Evolutionary conservation across 495 filamentous ascomycete species (phyloP), one percentile per base, ranked within the genome.

Genomic region (Amniculicola lignicola): DNA sequence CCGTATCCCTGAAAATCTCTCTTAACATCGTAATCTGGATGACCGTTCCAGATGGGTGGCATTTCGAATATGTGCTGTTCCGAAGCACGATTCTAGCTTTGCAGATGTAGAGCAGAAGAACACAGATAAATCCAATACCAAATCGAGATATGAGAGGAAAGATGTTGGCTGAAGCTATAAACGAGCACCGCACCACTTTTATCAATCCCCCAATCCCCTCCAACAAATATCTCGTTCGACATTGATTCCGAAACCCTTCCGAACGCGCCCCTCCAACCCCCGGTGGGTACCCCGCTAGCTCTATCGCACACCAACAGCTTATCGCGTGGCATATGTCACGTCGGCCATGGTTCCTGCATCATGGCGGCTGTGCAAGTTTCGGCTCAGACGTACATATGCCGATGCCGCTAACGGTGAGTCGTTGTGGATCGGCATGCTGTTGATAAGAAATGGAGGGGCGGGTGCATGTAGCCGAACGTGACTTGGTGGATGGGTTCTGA

Each of bases 1-100:
- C 71, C 70, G 54, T 72, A 74, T 18, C 71, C 70, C 22, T 50
- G 41, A 23, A 68, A 49, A 40, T 68, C 56, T 45, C 65, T 59
- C 3, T 54, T 44, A 43, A 55, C 49, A 59, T 65, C 65, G 44
- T 65, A 68, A 42, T 61, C 55, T 29, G 63, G 54, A 25, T 57
- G 36, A 4, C 45, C 43, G 44, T 21, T 15, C 44, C 45, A 57
- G 27, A 57, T 4, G 16, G 54, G 35, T 3, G 54, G 43, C 54
- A 57, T 57, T 9, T 10, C n/a, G n/a, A n/a, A n/a, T n/a, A n/a
- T n/a, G n/a, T n/a, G n/a, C n/a, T n/a, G n/a, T n/a, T n/a, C n/a
- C n/a, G n/a, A n/a, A n/a, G n/a, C n/a, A n/a, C n/a, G n/a, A n/a
- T n/a, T n/a, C n/a, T n/a, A n/a, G n/a, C n/a, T n/a, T n/a, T n/a